Base-by-base conservation (phyloP, 2,329 filamentous ascomycete species). In the Clarireedia monteithiana region DNA sequence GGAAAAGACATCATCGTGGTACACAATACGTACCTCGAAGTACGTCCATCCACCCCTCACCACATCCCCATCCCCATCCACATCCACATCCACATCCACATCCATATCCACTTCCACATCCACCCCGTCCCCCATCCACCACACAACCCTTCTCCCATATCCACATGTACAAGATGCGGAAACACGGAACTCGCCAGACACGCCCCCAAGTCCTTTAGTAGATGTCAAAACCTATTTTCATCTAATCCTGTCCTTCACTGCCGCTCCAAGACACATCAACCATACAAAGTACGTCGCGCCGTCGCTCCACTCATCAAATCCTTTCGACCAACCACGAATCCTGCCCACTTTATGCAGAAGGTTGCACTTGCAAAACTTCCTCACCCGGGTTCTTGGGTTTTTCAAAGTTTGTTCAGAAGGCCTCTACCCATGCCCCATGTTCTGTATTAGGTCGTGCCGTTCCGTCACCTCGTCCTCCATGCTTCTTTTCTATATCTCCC, bases 351-450 rank as follows among this genome's bases (percentile, higher is more conserved):
- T 39, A 39, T 53, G 34, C 7, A 24, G 12, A 34, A 48, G 34
- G 44, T 48, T 14, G 51, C 44, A 48, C 44, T 53, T 44, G 26
- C 51, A 39, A 53, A 48, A 48, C 47, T 45, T 7, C 36, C 44
- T 53, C 51, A 53, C 51, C 51, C 51, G 27, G 51, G 51, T 53
- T 53, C 51, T 45, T 53, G 51, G 51, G 51, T 48, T 36, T 53
- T 48, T 39, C 42, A 39, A 23, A 53, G 40, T 42, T 53, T 53
- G 30, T n/a, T 48, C 39, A 34, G n/a, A 48, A 24, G 20, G 12
- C 49, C 30, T 20, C 40, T 15, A 36, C 27, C 50, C 42, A 36
- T 30, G 36, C 27, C 27, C 44, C n/a, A 53, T 53, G 51, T 26
- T 26, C 47, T 30, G 27, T 39, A n/a, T 53, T 24, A 23, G 15